These are phyloP conservation scores for Aureobasidium vineae DNA, from an alignment of 2,329 filamentous ascomycete genomes.

Conservation along the genomic window DNA sequence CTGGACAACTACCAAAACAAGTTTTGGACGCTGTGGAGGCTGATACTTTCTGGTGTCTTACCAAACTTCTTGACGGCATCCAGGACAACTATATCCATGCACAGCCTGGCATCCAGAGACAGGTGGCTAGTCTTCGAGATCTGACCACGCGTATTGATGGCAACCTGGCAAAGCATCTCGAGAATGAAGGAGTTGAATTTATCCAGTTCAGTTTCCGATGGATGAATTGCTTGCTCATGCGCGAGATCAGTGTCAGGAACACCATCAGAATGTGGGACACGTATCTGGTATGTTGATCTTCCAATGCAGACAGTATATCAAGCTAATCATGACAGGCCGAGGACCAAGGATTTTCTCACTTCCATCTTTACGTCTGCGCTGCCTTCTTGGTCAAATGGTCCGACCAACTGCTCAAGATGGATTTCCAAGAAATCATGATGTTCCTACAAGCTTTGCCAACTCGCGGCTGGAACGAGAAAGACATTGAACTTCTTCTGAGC, in stretches of 20 bases:
- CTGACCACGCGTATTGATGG: constrained; percentile 87
- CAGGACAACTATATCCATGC: constrained; percentile 99
- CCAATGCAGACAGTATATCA: not conserved
- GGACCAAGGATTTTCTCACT: constrained; percentile 97
- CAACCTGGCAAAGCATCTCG: constrained; percentile 79
- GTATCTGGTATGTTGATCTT: constrained; percentile 71
- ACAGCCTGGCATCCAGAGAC: constrained; percentile 92
- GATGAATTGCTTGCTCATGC: constrained; percentile 99
- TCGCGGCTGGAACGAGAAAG: constrained; percentile 93
- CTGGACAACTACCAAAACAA: constrained; percentile 82
- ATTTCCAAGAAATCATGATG: constrained; percentile 99
- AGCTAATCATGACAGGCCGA: constrained; percentile 65
- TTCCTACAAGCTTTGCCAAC: constrained; percentile 94
- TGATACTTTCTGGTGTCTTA: constrained; percentile 97
- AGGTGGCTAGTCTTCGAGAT: constrained; percentile 84
- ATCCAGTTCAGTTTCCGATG: constrained; percentile 99
- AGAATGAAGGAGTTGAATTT: constrained; percentile 90
- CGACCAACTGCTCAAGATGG: constrained; percentile 90
- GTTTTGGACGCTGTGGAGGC: constrained; percentile 97
- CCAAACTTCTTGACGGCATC: constrained; percentile 96
- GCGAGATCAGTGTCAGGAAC: constrained; percentile 93
- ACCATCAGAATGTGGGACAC: constrained; percentile 99
- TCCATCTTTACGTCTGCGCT: constrained; percentile 97
- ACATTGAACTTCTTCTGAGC: constrained; percentile 90
- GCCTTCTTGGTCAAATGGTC: constrained; percentile 99